Base-by-base conservation (phyloP, 106 monocot species). In the Acorus gramineus region DNA sequence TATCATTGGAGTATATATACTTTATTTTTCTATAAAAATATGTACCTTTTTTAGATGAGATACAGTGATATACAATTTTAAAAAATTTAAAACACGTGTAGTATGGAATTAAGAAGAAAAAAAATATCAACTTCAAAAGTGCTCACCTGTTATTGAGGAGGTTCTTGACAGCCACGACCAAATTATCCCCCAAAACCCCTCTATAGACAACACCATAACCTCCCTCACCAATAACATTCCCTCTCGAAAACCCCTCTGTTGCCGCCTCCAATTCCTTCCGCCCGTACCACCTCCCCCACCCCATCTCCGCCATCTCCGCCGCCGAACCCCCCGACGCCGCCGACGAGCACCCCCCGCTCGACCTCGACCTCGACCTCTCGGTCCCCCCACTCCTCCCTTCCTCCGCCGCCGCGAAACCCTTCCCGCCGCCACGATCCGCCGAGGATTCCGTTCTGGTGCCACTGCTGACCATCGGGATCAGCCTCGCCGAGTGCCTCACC, bases 141-240 rank as follows among this genome's bases (percentile, higher is more conserved):
- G 78, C 89, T 78, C 49, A 80, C 84, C 77, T 73, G 60, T 84
- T 80, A 53, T 84, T 84, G 47, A 80, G 76, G 42, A 84, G 74
- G 52, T 84, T 84, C 70, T 84, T 84, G 44, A 80, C 63, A 59
- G 84, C 84, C 12, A 84, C 67, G 11, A 48, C 47, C 47, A 73
- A 59, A 63, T 64, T 53, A 55, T 80, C 76, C 4, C 65, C 7
- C 58, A 84, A 50, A 10, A 80, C 61, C 8, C 80, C 85, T 7
- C 74, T 62, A 71, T 81, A 85, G 48, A 85, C 85, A 53, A 81
- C 72, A 43, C 81, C 85, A 53, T 81, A 85, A 5, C 85, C 85
- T 3, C 85, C 85, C 49, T 85, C 81, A 9, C 85, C 85, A 42
- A 85, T 78, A 10, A 85, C 81, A 58, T 78, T 81, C 65, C 78